Base-by-base conservation (phyloP, 2,329 filamentous ascomycete species). In the Arthrinium phaeospermum region DNA sequence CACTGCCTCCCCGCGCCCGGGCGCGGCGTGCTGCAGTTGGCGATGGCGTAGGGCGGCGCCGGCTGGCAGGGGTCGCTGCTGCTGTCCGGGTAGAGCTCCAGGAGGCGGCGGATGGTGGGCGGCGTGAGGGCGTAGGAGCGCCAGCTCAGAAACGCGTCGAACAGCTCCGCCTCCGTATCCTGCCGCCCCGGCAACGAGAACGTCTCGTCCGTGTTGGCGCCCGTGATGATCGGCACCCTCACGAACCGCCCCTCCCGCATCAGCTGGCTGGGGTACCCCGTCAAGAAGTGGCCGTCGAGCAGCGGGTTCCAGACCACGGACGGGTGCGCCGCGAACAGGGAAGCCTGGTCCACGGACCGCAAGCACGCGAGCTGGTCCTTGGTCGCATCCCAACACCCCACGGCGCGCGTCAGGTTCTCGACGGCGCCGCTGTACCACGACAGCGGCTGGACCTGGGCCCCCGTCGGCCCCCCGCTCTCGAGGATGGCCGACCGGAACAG, bases 401-500 rank as follows among this genome's bases (percentile, higher is more conserved):
- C 78, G 12, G 80, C 77, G 22, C 75, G 80, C 49, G 81, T 81
- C 64, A 85, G 75, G 27, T 80, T 81, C 73, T 83, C 78, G 46
- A 81, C 80, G 1, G 79, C 75, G 0, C 72, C 74, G 71, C 79
- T 76, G 74, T 83, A 84, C 75, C 81, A 84, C 1, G 81, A 75
- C 34, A 82, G 73, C 30, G 77, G 72, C 73, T 82, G 78, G 22
- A 81, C 74, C 71, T 80, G 77, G 0, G 77, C 75, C 2, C 79
- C 79, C 0, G 78, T 81, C 5, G 81, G 79, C 0, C 82, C 82
- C 4, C 88, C 88, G 16, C 86, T 89, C 70, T 91, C 84, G 70
- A 87, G 80, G 64, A 89, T 90, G 2, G 85, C 89, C 10, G 80
- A 86, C 4, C 85, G 84, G 76, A 90, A 91, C 0, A 91, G 80